Conservation (phyloP, 192 early-diverging fungal species). For the Gamsiella multidivaricata region DNA sequence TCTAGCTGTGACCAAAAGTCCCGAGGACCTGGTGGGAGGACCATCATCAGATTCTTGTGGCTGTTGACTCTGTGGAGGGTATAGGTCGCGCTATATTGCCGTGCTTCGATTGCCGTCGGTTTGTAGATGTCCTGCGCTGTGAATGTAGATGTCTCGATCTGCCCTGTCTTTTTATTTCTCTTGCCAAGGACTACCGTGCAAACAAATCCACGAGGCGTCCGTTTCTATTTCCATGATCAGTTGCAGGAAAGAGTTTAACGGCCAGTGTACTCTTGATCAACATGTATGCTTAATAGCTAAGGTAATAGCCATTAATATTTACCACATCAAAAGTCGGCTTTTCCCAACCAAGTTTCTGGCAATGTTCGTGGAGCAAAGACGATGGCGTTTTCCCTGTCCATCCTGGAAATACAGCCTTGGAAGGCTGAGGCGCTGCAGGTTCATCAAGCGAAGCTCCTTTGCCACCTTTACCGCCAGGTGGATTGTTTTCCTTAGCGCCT, state of each 20-base stretch:
- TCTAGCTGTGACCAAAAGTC: conserved; percentile 81
- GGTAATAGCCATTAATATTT: background rate
- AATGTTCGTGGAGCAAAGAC: conserved; percentile 80
- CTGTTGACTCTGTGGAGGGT: conserved; percentile 81
- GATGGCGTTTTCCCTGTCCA: conserved; percentile 93
- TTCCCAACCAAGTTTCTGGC: conserved; percentile 79
- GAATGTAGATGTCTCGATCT: conserved; percentile 61
- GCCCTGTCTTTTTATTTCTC: conserved; percentile 68
- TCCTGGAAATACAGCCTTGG: conserved; percentile 68
- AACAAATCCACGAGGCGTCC: conserved; percentile 51
- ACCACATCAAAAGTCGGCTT: conserved; percentile 75
- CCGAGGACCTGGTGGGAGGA: conserved; percentile 80
- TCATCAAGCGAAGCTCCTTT: conserved; percentile 7
- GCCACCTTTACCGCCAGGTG: conserved; percentile 11
- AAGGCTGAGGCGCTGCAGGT: conserved; percentile 25
- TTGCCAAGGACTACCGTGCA: conserved; percentile 63
- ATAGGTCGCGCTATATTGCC: conserved; percentile 82
- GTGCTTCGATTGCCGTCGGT: conserved; percentile 68
- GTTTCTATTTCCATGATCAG: conserved; percentile 19
- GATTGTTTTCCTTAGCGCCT: background rate
- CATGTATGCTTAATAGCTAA: background rate
- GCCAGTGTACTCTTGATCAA: conserved; percentile 24
- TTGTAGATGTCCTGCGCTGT: conserved; percentile 59
- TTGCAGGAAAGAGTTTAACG: background rate
- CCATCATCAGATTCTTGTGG: conserved; percentile 72